Evolutionary conservation across 345 rosid genomes (phyloP), one percentile per base, ranked within the genome.

Genomic region (Populus euphratica): DNA sequence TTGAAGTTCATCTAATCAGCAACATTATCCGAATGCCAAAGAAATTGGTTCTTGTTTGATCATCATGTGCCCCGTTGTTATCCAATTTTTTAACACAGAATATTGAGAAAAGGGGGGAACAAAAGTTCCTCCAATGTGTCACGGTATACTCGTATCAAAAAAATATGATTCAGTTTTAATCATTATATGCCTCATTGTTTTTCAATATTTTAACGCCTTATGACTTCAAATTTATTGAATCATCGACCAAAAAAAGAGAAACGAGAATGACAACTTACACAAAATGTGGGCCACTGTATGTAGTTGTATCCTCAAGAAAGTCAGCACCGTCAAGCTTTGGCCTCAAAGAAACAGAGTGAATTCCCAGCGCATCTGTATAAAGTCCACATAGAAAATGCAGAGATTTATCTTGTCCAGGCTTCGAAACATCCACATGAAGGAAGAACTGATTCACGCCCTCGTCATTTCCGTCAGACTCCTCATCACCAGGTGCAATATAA

Each of bases 281-380:
- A 50, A 93, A 93, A 76, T 79, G 77, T 35, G 98, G 99, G 75
- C 99, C 97, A 33, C 72, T 88, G 80, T 93, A 96, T 36, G 79
- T 82, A 52, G 90, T 74, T 27, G 90, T 85, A 76, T 63, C 85
- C 73, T 74, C 85, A 72, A 84, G 82, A 70, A 80, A 27, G 27
- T 72, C 86, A 20, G 85, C 74, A 67, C 74, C 49, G 35, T 87
- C 93, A 5, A 80, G 77, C 81, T 91, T 93, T 0, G 93, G 92
- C 83, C 96, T 86, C 89, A 95, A 73, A 2, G 94, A 89, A 81
- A 95, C 89, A 1, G 97, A 92, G 82, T 95, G 98, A 73, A 95
- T 93, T 35, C 98, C 97, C 73, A 93, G 77, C 0, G 98, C 98
- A 79, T 95, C 99, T 0, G 98, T 97, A 84, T 95, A 92, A 84